These are phyloP conservation scores for Yarrowia hollandica DNA, from an alignment of 805 yeast species.

Conservation along the genomic window DNA sequence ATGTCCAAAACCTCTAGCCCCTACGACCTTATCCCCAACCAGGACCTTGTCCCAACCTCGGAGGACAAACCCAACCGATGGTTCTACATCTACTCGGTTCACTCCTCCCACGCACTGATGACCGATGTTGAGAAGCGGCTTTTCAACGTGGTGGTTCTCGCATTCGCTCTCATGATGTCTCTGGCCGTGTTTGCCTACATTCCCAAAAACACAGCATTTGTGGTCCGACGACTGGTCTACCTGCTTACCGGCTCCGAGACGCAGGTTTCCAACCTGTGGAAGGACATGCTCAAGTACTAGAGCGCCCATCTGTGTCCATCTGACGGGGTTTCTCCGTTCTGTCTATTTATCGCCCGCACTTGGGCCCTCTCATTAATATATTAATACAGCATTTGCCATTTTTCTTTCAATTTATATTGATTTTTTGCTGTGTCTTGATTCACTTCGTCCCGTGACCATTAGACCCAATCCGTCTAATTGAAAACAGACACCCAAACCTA, in stretches of 20 bases:
- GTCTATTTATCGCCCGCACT: conserved; percentile 3
- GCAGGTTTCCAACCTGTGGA: conserved; percentile 6
- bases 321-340: neutral
- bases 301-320: too few relatives aligned
- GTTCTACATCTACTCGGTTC: conserved; percentile 23
- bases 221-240: conserved; percentile 3
- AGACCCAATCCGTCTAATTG: too few relatives aligned
- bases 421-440: too few relatives aligned
- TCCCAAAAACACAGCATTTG: conserved; percentile 13
- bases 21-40: conserved; percentile 16
- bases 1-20: conserved; percentile 22
- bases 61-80: conserved; percentile 14
- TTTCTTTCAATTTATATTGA: too few relatives aligned
- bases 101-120: conserved; percentile 27
- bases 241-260: conserved; percentile 1
- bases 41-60: conserved; percentile 12
- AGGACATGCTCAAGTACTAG: neutral
- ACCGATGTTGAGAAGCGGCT: conserved; percentile 13
- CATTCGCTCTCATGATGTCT: conserved; percentile 3
- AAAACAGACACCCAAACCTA: too few relatives aligned
- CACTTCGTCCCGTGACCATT: too few relatives aligned
- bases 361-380: neutral
- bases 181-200: conserved; percentile 21
- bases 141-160: conserved; percentile 18
- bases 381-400: neutral